A percentile compares a stretch with the other conserved stretches of the same genome.
phyloP scores from a whole-genome alignment of 768 basidiomycete genomes.

The Leccinum longicurvipes region DNA sequence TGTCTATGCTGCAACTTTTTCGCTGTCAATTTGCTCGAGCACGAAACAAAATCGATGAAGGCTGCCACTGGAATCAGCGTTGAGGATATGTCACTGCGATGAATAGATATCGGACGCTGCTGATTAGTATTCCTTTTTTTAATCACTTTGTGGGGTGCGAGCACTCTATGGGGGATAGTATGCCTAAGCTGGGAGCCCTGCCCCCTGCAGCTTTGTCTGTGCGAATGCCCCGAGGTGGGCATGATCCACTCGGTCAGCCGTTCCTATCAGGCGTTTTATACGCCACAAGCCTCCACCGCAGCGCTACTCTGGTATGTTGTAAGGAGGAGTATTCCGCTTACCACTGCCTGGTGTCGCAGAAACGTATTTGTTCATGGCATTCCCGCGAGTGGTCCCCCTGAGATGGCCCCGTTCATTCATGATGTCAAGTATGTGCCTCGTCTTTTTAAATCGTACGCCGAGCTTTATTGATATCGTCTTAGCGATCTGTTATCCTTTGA shows the following conservation, averaged over 20 bases:
- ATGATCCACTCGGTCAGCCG: too few relatives aligned
- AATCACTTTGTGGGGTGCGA: too few relatives aligned
- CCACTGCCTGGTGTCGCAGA: not conserved
- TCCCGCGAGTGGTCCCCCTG: not conserved
- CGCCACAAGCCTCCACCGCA: too few relatives aligned
- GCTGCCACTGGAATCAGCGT: not conserved
- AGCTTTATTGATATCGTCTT: not conserved
- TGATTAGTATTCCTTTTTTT: too few relatives aligned
- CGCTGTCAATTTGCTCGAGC: not conserved
- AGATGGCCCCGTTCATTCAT: not conserved
- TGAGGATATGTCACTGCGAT: not conserved
- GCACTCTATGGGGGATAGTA: too few relatives aligned
- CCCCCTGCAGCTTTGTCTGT: too few relatives aligned
- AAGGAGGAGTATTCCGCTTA: not conserved
- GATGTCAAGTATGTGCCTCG: not conserved
- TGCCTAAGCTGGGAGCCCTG: too few relatives aligned
- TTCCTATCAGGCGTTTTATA: too few relatives aligned
- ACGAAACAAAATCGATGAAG: not conserved
- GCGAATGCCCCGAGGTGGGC: too few relatives aligned
- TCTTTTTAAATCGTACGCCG: not conserved
- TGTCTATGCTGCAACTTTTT: not conserved
- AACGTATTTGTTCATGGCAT: constrained; percentile 4
- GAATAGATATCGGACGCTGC: not conserved
- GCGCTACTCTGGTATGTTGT: too few relatives aligned
- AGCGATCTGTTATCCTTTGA: not conserved